Evolutionary conservation across 768 basidiomycete genomes (phyloP).

Genomic region (Lentinula aciculospora): DNA sequence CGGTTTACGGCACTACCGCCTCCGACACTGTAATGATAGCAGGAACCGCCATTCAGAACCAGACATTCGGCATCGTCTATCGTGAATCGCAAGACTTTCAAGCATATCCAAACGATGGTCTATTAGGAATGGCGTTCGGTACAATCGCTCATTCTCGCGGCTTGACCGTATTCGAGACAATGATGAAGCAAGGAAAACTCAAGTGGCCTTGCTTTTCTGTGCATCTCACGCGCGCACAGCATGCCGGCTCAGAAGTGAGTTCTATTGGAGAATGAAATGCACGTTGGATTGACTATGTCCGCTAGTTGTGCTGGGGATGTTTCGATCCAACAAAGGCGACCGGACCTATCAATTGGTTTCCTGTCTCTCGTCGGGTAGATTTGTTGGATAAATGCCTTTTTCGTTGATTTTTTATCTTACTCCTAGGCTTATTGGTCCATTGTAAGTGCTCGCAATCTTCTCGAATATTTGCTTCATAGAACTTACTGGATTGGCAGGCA

Average conservation of each 20-base stretch:
- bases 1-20: constrained; percentile 42
- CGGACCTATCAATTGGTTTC: constrained; percentile 25
- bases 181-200: constrained; percentile 37
- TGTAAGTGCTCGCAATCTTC: not conserved
- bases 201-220: constrained; percentile 48
- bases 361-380: constrained; percentile 29
- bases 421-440: not conserved
- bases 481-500: constrained; percentile 61
- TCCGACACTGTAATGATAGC: constrained; percentile 47
- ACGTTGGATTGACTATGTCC: constrained; percentile 22
- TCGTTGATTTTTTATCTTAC: not conserved
- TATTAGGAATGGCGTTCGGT: constrained; percentile 59
- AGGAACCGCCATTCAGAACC: constrained; percentile 34
- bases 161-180: constrained; percentile 61
- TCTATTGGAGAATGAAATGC: constrained; percentile 1
- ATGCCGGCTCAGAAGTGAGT: constrained; percentile 44
- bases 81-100: constrained; percentile 45
- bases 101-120: constrained; percentile 46
- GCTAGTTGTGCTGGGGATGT: constrained; percentile 16
- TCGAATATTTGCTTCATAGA: constrained; percentile 19
- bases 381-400: not conserved
- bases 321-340: constrained; percentile 27
- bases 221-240: constrained; percentile 39
- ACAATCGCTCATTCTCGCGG: constrained; percentile 39
- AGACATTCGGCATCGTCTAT: constrained; percentile 52